Base-by-base conservation (phyloP, 2,329 filamentous ascomycete genomes). In the Lasiodiplodia sp. region DNA sequence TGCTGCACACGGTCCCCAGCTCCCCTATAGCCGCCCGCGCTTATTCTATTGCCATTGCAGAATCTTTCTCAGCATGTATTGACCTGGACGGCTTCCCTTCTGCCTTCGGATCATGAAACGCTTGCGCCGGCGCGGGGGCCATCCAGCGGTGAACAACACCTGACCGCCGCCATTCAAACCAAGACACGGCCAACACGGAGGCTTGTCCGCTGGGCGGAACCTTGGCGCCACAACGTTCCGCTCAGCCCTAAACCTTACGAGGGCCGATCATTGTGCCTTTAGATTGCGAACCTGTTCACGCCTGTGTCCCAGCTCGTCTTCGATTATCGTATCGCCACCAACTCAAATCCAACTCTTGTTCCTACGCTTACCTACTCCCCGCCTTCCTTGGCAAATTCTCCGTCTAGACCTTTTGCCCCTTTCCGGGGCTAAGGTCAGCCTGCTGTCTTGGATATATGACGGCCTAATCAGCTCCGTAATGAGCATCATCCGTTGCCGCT, bases 391-490 rank as follows among this genome's bases (percentile, higher is more conserved):
- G 44, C 44, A 21, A 21, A 21, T 21, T 40, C 28, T 21, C 44
- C 44, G 44, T n/a, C 44, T 47, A 10, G 44, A 4, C n/a, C 44
- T n/a, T 18, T 34, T 63, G 6, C 44, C 60, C 47, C 60, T 64
- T 38, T 64, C 40, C 40, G 60, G 44, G 12, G 60, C 60, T 47
- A 64, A 64, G 28, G 18, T 47, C 34, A 52, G 60, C 31, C 31
- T 16, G 34, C 47, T 64, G 60, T 64, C 60, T 64, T 37, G 47
- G n/a, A 52, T 64, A 64, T 64, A 64, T 64, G 60, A 64, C 37
- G n/a, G 44, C 28, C 31, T 52, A 64, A 64, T 64, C 40, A 52
- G 37, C 47, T 52, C 47, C 60, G 60, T 64, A 64, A 64, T 64
- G 60, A 64, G 18, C 44, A 52, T 64, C 44, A 52, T 28, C 60